phyloP scores from a whole-genome alignment of 179 eudicot species.

The Corrigiola litoralis region DNA sequence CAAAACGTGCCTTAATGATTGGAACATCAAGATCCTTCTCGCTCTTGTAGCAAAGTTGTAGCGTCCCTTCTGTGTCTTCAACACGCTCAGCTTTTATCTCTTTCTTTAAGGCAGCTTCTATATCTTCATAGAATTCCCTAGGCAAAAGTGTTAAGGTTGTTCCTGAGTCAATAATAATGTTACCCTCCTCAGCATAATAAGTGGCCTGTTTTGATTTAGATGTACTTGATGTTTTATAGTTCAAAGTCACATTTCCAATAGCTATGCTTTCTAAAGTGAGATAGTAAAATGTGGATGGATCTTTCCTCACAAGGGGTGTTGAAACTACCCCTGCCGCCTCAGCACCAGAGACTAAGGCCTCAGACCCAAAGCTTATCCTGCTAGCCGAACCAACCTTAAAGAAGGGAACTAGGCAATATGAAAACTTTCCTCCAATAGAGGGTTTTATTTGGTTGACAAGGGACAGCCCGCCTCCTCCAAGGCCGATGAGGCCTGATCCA shows the following conservation, averaged over 20 bases:
- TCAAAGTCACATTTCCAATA: constrained; percentile 21
- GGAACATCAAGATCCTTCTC: constrained; percentile 23
- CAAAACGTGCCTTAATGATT: constrained; percentile 19
- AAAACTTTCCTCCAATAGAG: constrained; percentile 38
- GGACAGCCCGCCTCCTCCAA: constrained; percentile 44
- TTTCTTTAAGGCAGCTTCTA: constrained; percentile 17
- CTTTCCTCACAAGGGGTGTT: constrained; percentile 31
- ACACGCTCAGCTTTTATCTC: constrained; percentile 22
- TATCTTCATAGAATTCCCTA: constrained; percentile 12
- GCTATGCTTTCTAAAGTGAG: constrained; percentile 37
- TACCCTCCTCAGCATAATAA: constrained; percentile 21
- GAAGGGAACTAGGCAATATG: constrained; percentile 35
- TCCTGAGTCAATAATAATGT: constrained; percentile 58
- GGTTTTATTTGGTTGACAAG: constrained; percentile 33
- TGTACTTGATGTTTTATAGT: neutral
- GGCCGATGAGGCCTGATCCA: constrained; percentile 52
- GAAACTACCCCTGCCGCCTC: constrained; percentile 34
- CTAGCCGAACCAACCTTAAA: constrained; percentile 14
- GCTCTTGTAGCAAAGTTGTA: constrained; percentile 36
- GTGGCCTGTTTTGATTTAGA: neutral
- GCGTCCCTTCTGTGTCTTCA: constrained; percentile 16
- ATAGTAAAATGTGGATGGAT: constrained; percentile 34
- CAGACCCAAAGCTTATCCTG: constrained; percentile 43
- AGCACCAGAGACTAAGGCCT: constrained; percentile 31
- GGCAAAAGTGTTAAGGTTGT: constrained; percentile 43